Evolutionary conservation across 2,329 filamentous ascomycete genomes (phyloP).

Genomic region (Leptographium galeiforme): DNA sequence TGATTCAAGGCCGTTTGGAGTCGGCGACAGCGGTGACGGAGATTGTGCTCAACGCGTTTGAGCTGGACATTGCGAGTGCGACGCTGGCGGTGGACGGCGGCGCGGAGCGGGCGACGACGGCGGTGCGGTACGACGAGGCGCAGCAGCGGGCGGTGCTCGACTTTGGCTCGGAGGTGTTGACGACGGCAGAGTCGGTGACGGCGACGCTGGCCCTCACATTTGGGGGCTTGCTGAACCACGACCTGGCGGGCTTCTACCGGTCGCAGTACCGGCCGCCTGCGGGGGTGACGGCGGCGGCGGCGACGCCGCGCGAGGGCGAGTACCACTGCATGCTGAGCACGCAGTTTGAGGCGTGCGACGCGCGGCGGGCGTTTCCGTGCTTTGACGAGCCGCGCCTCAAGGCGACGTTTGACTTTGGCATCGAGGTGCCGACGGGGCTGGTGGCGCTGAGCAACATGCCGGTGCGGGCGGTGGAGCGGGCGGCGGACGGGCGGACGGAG

Average conservation of each 20-base stretch:
- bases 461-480: slow-evolving; percentile 52
- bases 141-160: slow-evolving; percentile 70
- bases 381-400: slow-evolving; percentile 98
- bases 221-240: slow-evolving; percentile 71
- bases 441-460: slow-evolving; percentile 94
- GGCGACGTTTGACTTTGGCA: slow-evolving; percentile 84
- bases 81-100: slow-evolving; percentile 41
- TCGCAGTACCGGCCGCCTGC: slow-evolving; percentile 60
- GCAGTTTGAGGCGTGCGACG: slow-evolving; percentile 95
- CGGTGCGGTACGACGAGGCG: slow-evolving; percentile 63
- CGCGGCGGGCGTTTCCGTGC: slow-evolving; percentile 87
- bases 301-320: slow-evolving; percentile 61
- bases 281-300: slow-evolving; percentile 45
- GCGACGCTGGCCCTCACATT: slow-evolving; percentile 50
- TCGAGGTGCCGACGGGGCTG: slow-evolving; percentile 81
- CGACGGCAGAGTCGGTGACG: slow-evolving; percentile 44
- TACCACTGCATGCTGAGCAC: slow-evolving; percentile 77
- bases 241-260: slow-evolving; percentile 95
- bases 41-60: slow-evolving; percentile 72
- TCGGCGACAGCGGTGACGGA: slow-evolving; percentile 60
- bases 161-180: slow-evolving; percentile 44
- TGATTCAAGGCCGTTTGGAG: slow-evolving; percentile 60
- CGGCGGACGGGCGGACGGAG: slow-evolving; percentile 34
- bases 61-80: slow-evolving; percentile 60
- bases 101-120: slow-evolving; percentile 46